Evolutionary conservation across 192 early-diverging fungal genomes (phyloP).

Genomic region (Physocladia obscura): DNA sequence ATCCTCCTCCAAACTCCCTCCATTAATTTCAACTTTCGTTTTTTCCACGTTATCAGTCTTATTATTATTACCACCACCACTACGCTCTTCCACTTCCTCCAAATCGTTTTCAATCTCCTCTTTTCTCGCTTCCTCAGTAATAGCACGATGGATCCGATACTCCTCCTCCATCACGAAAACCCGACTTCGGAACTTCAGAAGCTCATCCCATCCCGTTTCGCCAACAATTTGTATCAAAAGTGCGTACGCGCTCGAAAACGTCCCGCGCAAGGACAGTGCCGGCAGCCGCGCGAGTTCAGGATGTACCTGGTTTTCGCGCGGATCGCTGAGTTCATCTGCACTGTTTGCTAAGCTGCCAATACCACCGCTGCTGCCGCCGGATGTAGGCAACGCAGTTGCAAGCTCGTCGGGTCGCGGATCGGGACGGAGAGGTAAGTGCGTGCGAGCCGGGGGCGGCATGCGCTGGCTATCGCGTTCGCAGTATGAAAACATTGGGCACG

Average conservation of each 20-base stretch:
- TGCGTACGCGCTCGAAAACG: conserved; percentile 86
- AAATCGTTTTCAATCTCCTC: neutral
- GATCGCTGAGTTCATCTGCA: conserved; percentile 50
- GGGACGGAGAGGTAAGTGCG: conserved; percentile 84
- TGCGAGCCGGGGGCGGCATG: conserved; percentile 84
- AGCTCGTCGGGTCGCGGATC: no score
- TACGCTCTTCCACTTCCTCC: conserved; percentile 28
- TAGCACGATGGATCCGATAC: conserved; percentile 73
- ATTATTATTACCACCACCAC: neutral
- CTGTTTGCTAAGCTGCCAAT: conserved; percentile 8
- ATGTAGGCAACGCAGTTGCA: neutral
- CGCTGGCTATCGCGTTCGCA: conserved; percentile 81
- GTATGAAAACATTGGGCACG: conserved; percentile 98
- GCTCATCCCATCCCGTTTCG: conserved; percentile 94
- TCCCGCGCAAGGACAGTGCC: conserved; percentile 86
- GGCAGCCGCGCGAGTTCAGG: conserved; percentile 80
- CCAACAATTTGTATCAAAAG: conserved; percentile 77
- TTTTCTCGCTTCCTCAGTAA: conserved; percentile 65
- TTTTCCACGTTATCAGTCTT: neutral
- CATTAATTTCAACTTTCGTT: conserved; percentile 13
- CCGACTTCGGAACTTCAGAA: conserved; percentile 73
- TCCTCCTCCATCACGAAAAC: conserved; percentile 99
- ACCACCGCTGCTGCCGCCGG: conserved; percentile 31
- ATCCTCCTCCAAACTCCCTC: neutral
- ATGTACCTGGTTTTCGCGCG: conserved; percentile 56